Conservation (phyloP, 495 filamentous ascomycete species). For the Penicillium herquei region DNA sequence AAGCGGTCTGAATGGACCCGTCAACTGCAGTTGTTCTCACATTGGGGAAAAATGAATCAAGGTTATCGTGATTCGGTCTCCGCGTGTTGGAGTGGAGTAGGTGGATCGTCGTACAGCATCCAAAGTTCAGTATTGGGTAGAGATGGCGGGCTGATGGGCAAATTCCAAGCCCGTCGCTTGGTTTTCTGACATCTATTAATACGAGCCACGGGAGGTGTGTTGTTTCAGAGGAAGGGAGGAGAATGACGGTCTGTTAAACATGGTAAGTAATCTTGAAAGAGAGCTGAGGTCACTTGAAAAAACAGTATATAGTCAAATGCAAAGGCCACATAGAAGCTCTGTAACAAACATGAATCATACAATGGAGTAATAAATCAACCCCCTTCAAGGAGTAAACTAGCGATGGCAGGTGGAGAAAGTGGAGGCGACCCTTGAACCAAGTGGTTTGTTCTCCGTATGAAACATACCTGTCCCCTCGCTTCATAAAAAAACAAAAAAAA, state of each 20-base stretch:
- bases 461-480: slow-evolving; percentile 16
- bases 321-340: background rate
- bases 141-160: background rate
- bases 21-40: no score
- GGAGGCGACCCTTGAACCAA: slow-evolving; percentile 2
- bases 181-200: background rate
- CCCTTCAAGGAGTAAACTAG: slow-evolving; percentile 6
- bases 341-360: background rate
- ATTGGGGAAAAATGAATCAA: background rate
- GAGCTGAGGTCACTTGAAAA: no score
- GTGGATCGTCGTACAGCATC: background rate
- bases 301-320: no score
- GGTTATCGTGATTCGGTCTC: background rate
- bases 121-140: background rate
- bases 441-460: slow-evolving; percentile 1
- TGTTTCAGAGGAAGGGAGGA: no score
- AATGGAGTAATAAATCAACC: background rate
- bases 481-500: slow-evolving; percentile 2
- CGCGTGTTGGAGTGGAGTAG: background rate
- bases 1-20: no score
- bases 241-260: no score
- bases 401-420: slow-evolving; percentile 10
- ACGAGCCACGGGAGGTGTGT: background rate
- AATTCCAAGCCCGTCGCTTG: background rate
- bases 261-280: no score